A percentile compares a stretch with the other conserved stretches of the same genome.
These are phyloP conservation scores for Macaranga tanarius DNA, from an alignment of 441 rosid species.

Conservation along the genomic window DNA sequence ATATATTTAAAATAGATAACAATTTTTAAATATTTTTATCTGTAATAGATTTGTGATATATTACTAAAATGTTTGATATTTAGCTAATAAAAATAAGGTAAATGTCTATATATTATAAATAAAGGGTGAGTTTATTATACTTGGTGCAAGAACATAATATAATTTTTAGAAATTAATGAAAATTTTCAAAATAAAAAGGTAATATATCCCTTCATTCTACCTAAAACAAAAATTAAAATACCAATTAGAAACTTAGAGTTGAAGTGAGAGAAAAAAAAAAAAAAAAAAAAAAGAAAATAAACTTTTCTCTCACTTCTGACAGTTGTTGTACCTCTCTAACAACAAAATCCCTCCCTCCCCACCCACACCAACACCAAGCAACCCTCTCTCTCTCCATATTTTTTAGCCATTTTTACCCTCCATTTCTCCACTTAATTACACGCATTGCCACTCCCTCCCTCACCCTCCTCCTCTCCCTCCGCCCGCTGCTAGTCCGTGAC, in stretches of 20 bases:
- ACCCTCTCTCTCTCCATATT: conserved; percentile 13
- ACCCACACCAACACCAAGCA: too few relatives aligned
- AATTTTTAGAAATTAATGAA: too few relatives aligned
- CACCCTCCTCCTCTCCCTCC: conserved; percentile 26
- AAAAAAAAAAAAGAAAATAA: background rate
- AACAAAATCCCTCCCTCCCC: conserved; percentile 5
- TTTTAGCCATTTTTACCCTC: conserved; percentile 33
- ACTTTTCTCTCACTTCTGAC: background rate
- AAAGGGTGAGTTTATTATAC: too few relatives aligned
- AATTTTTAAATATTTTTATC: too few relatives aligned
- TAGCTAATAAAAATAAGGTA: too few relatives aligned
- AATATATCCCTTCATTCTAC: too few relatives aligned
- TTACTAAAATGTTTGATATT: too few relatives aligned
- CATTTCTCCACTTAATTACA: conserved; percentile 32
- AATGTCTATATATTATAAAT: too few relatives aligned
- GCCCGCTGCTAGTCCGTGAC: conserved; percentile 16
- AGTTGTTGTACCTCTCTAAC: conserved; percentile 19
- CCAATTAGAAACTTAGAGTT: conserved; percentile 39
- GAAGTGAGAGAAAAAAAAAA: conserved; percentile 35
- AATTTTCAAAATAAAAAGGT: too few relatives aligned
- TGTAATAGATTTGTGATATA: too few relatives aligned
- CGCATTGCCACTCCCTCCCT: conserved; percentile 37
- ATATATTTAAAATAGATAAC: too few relatives aligned
- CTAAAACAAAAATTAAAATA: background rate
- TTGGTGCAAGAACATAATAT: too few relatives aligned